These are phyloP conservation scores for Leucoagaricus sp. DNA, from an alignment of 1,284 basidiomycete species.

Conservation along the genomic window DNA sequence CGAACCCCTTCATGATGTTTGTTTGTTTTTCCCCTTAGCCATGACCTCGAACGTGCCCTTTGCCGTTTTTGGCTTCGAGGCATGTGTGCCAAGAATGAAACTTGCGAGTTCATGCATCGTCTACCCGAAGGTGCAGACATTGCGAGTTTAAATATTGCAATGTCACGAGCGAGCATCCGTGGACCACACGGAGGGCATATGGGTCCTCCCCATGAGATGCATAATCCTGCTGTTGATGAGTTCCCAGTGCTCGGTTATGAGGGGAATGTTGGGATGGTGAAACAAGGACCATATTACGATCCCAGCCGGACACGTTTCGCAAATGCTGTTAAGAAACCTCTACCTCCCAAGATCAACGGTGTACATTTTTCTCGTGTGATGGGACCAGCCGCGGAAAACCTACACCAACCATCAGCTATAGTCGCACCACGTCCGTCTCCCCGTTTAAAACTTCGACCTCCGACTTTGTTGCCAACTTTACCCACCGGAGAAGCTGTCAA, in stretches of 20 bases:
- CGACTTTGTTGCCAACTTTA: constrained; percentile 86
- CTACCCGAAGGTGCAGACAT: constrained; percentile 81
- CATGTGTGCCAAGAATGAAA: constrained; percentile 92
- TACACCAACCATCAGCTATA: constrained; percentile 66
- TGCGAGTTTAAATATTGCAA: constrained; percentile 64
- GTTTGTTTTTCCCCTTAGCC: constrained; percentile 46
- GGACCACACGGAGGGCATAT: constrained; percentile 36
- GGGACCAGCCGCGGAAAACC: constrained; percentile 55
- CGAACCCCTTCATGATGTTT: constrained; percentile 4
- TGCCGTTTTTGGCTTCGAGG: constrained; percentile 98
- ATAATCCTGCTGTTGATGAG: constrained; percentile 58
- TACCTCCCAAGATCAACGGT: constrained; percentile 25
- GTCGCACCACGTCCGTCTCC: constrained; percentile 85
- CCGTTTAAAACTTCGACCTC: constrained; percentile 80
- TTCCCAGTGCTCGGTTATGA: constrained; percentile 82
- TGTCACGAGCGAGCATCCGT: constrained; percentile 68
- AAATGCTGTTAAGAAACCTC: constrained; percentile 73
- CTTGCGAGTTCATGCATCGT: constrained; percentile 89
- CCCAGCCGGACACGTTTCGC: constrained; percentile 85
- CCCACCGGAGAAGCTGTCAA: constrained; percentile 81
- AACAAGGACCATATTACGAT: constrained; percentile 52
- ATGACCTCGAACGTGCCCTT: constrained; percentile 89
- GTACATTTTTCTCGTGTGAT: constrained; percentile 38
- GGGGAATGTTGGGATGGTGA: constrained; percentile 43
- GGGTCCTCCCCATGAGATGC: constrained; percentile 38